Evolutionary conservation across 1,139 yeast species (phyloP).

Genomic region (Taphrina betulina): DNA sequence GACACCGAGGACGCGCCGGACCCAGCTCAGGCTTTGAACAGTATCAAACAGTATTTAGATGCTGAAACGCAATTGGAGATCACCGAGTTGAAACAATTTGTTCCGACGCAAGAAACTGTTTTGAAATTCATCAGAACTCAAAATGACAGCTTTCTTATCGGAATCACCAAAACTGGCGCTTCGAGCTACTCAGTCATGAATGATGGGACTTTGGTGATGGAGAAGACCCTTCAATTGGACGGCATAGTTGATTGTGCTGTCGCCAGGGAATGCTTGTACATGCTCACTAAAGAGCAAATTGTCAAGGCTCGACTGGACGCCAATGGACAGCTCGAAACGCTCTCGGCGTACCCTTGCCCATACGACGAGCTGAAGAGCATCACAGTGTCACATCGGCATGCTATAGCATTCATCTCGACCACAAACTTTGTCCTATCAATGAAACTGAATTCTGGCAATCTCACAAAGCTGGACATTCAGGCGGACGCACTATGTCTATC

Average conservation of each 20-base stretch:
- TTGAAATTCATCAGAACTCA: slow-evolving; percentile 5
- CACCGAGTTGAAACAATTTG: slow-evolving; percentile 2
- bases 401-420: slow-evolving; percentile 3
- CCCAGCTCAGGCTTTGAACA: slow-evolving; percentile 3
- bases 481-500: slow-evolving; percentile 1
- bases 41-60: slow-evolving; percentile 5
- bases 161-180: neutral
- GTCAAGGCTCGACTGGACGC: neutral
- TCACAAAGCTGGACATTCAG: neutral
- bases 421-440: neutral
- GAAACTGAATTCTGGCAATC: neutral
- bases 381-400: neutral
- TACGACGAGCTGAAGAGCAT: neutral
- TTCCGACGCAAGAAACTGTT: slow-evolving; percentile 7
- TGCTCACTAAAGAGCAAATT: neutral
- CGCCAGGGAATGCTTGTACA: slow-evolving; percentile 4
- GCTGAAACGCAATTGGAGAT: slow-evolving; percentile 18
- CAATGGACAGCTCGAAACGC: neutral
- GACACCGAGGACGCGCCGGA: slow-evolving; percentile 2
- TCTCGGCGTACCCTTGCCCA: neutral
- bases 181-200: neutral
- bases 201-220: neutral
- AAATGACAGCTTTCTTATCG: slow-evolving; percentile 12
- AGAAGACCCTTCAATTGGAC: neutral
- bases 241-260: neutral